Evolutionary conservation across 2,329 filamentous ascomycete genomes (phyloP).

Genomic region (Penicillium sp.): DNA sequence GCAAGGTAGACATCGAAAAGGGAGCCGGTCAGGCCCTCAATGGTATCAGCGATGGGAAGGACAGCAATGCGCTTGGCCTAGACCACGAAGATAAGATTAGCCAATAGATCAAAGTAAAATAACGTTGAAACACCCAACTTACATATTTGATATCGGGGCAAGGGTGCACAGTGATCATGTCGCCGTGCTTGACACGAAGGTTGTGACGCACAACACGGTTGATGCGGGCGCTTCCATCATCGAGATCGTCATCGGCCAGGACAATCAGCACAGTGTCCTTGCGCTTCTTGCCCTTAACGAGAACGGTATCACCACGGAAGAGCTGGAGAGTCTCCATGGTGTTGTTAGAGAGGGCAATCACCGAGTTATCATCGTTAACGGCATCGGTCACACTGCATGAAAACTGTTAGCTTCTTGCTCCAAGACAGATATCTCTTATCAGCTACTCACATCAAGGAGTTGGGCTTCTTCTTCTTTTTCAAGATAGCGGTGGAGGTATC

Average conservation of each 20-base stretch:
- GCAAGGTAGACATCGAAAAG: slow-evolving; percentile 99
- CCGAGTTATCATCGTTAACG: slow-evolving; percentile 98
- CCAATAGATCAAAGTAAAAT: neutral
- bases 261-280: slow-evolving; percentile 99
- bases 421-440: slow-evolving; percentile 1
- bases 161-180: slow-evolving; percentile 94
- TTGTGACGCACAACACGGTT: slow-evolving; percentile 99
- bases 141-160: slow-evolving; percentile 99
- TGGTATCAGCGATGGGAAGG: slow-evolving; percentile 94
- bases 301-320: slow-evolving; percentile 96
- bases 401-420: slow-evolving; percentile 22
- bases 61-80: slow-evolving; percentile 99
- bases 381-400: slow-evolving; percentile 85
- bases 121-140: slow-evolving; percentile 43
- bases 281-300: slow-evolving; percentile 99
- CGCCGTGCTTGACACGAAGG: slow-evolving; percentile 95
- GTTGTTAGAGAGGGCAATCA: slow-evolving; percentile 96
- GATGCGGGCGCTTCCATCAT: slow-evolving; percentile 94
- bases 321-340: slow-evolving; percentile 98
- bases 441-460: slow-evolving; percentile 81
- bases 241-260: slow-evolving; percentile 92
- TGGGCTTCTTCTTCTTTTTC: slow-evolving; percentile 99
- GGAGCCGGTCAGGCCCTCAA: slow-evolving; percentile 95
- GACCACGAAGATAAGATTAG: slow-evolving; percentile 22
- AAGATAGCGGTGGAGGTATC: slow-evolving; percentile 94